phyloP scores from a whole-genome alignment of 148 eudicot species.

The Limonium bicolor region DNA sequence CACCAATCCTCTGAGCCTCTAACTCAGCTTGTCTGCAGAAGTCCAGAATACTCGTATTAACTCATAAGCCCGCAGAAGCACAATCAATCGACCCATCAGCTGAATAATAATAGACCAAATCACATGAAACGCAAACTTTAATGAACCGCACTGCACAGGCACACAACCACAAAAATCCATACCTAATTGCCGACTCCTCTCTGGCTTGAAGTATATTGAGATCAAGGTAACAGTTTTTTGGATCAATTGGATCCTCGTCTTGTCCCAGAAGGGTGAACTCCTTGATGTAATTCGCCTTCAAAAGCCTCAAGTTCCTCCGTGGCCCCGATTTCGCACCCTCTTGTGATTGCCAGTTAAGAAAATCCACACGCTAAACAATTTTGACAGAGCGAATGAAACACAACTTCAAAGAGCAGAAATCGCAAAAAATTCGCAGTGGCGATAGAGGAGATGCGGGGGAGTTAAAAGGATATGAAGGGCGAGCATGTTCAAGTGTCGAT shows the following conservation, averaged over 20 bases:
- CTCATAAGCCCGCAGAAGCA: too few relatives aligned
- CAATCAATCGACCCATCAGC: too few relatives aligned
- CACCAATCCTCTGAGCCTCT: slow-evolving; percentile 90
- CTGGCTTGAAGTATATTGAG: slow-evolving; percentile 51
- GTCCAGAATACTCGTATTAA: not conserved
- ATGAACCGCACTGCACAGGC: not conserved
- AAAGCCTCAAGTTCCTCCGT: slow-evolving; percentile 52
- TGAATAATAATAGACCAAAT: too few relatives aligned
- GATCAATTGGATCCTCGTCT: slow-evolving; percentile 69
- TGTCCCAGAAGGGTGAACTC: slow-evolving; percentile 55
- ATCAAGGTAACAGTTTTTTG: slow-evolving; percentile 49
- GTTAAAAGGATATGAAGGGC: slow-evolving; percentile 75
- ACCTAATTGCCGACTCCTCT: slow-evolving; percentile 88
- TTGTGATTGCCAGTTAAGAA: slow-evolving; percentile 46
- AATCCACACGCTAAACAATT: not conserved
- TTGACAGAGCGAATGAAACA: not conserved
- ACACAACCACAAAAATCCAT: not conserved
- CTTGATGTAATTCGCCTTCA: slow-evolving; percentile 64
- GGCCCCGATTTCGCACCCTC: slow-evolving; percentile 53
- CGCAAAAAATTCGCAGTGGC: not conserved
- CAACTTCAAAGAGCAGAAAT: too few relatives aligned
- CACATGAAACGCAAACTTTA: not conserved
- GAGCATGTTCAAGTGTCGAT: slow-evolving; percentile 58
- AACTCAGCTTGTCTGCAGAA: slow-evolving; percentile 77
- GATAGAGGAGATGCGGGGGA: not conserved